Percentiles rank a stretch among this genome's conserved stretches.
Evolutionary conservation across 225 moss, liverwort and hornwort genomes (phyloP).

Genomic region (Antitrichia curtipendula): DNA sequence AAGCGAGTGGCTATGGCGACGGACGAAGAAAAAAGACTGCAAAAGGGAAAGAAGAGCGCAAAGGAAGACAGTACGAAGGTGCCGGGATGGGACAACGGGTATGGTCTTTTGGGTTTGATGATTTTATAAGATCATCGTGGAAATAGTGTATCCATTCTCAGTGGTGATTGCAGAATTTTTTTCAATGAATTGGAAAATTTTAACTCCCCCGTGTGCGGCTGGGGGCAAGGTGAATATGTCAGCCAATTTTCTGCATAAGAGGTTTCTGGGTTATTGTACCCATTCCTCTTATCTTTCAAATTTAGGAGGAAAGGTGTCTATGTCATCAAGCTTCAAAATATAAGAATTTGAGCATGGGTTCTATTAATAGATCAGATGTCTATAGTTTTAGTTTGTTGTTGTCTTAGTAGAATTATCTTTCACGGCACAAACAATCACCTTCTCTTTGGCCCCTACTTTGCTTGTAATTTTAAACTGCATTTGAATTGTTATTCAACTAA

Average conservation of each 20-base stretch:
- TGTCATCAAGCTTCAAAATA: background rate
- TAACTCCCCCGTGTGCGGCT: background rate
- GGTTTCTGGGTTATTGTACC: accelerated
- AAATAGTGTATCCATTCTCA: too few species aligned
- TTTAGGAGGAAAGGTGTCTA: background rate
- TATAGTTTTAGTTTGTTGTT: background rate
- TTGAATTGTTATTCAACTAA: background rate
- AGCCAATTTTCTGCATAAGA: background rate
- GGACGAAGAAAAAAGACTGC: background rate
- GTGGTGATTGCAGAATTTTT: too few species aligned
- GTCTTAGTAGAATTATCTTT: too few species aligned
- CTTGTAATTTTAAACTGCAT: background rate
- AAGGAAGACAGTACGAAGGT: background rate
- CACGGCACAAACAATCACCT: accelerated
- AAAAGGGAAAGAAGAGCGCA: too few species aligned
- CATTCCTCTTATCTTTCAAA: background rate
- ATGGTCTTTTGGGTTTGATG: background rate
- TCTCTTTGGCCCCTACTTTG: background rate
- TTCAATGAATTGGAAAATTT: background rate
- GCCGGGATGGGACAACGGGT: background rate
- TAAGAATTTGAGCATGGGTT: background rate
- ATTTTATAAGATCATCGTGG: background rate
- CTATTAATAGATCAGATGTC: background rate
- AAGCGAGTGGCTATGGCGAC: background rate
- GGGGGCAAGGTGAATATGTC: background rate